Base-by-base conservation (phyloP, 2,329 filamentous ascomycete species). In the Coniella vitis region DNA sequence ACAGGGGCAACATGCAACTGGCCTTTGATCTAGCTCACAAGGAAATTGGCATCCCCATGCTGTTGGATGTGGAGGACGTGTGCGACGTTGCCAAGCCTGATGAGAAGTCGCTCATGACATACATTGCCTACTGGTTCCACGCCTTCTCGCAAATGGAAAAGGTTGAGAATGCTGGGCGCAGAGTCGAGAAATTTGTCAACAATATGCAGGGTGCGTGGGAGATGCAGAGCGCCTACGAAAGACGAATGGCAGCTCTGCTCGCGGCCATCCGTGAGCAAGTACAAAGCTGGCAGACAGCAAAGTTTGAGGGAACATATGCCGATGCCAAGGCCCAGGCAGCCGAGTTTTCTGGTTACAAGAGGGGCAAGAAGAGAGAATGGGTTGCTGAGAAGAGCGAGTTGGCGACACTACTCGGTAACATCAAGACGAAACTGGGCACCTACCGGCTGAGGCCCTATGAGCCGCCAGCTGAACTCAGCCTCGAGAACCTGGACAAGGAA, bases 111-210 rank as follows among this genome's bases (percentile, higher is more conserved):
- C 76, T 98, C 64, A 98, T 98, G 93, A 98, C 93, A 1, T 98
- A 98, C 67, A 98, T 98, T 60, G 93, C 93, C 56, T 98, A 98
- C 73, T 98, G 93, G 93, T 98, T 98, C 77, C 93, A 98, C 64
- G 93, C 93, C 59, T 98, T 98, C 66, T 97, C 91, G 25, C 91
- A 97, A 63, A 94, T 98, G 84, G 93, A 98, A 70, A 87, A 91
- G 65, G 93, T 98, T 8, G 93, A 98, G 68, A 98, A 98, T 64
- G 93, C 93, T 4, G 93, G 93, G 4, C 81, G 93, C 53, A 81
- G 93, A 57, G 93, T 98, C 4, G 93, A 98, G 71, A 98, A 98
- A 69, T 98, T 98, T 62, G 87, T 98, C 59, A 89, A 88, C 64
- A 97, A 93, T 66, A 97, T 98, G 93, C 90, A 96, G 64, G 93